Percentiles rank a stretch among this genome's conserved stretches.
phyloP scores from a whole-genome alignment of 2,329 filamentous ascomycete genomes.

The Huntiella omanensis region DNA sequence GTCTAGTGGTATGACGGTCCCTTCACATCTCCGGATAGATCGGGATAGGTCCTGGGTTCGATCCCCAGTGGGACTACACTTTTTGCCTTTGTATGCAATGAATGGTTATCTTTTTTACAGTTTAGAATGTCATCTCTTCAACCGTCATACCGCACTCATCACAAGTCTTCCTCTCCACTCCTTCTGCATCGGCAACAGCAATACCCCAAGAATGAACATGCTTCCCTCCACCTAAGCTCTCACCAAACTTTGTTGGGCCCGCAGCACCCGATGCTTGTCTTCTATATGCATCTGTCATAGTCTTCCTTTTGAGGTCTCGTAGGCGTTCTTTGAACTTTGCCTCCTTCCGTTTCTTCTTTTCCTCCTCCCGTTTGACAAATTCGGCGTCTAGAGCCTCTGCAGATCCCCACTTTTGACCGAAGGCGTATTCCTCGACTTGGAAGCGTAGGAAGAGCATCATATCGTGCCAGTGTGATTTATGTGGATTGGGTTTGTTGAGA shows the following conservation, averaged over 20 bases:
- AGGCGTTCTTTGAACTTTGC: constrained; percentile 82
- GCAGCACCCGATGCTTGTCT: constrained; percentile 38
- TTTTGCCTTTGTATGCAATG: neutral
- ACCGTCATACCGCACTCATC: constrained; percentile 60
- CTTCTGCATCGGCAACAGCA: constrained; percentile 48
- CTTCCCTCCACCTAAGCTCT: constrained; percentile 47
- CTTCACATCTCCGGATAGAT: constrained; percentile 5
- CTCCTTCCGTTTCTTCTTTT: constrained; percentile 75
- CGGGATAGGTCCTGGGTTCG: constrained; percentile 12
- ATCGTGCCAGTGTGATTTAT: constrained; percentile 91
- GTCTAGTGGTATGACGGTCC: constrained; percentile 12
- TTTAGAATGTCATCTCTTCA: constrained; percentile 50
- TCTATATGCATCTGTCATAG: constrained; percentile 74
- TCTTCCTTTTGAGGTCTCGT: constrained; percentile 79
- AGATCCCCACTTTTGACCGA: constrained; percentile 79
- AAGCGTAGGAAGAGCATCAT: constrained; percentile 95
- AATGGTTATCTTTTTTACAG: neutral
- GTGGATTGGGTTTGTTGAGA: constrained; percentile 76
- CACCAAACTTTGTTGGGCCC: constrained; percentile 49
- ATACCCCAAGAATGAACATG: constrained; percentile 83
- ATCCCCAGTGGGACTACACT: constrained; percentile 11
- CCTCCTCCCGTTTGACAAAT: constrained; percentile 58
- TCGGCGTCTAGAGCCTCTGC: constrained; percentile 72
- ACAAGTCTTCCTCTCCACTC: constrained; percentile 66
- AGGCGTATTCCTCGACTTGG: constrained; percentile 87